Evolutionary conservation across 2,329 filamentous ascomycete species (phyloP).

Genomic region (Fusarium begoniae): DNA sequence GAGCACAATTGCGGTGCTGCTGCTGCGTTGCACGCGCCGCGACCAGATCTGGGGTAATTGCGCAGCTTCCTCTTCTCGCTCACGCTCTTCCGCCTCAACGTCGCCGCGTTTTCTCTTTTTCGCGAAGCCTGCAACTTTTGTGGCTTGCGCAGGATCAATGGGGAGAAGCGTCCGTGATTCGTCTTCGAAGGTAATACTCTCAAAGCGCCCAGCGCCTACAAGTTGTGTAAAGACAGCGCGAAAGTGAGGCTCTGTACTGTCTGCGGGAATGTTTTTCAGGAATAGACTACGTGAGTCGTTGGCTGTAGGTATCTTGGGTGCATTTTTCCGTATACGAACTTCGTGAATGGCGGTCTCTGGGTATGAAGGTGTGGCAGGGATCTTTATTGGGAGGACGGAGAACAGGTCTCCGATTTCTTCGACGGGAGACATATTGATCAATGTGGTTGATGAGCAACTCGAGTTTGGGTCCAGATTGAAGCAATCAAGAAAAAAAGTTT

Average conservation of each 20-base stretch:
- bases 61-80: constrained; percentile 65
- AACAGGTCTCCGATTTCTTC: constrained; percentile 63
- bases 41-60: constrained; percentile 79
- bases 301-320: constrained; percentile 78
- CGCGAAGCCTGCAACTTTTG: constrained; percentile 48
- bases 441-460: neutral
- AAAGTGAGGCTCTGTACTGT: constrained; percentile 81
- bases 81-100: constrained; percentile 64
- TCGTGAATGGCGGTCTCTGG: constrained; percentile 76
- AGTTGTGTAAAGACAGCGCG: constrained; percentile 78
- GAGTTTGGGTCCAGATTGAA: neutral
- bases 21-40: constrained; percentile 73
- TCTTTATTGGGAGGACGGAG: constrained; percentile 72
- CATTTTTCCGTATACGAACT: constrained; percentile 85
- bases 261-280: constrained; percentile 87
- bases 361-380: constrained; percentile 71
- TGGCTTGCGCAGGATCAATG: constrained; percentile 60
- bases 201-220: constrained; percentile 80
- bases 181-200: constrained; percentile 78
- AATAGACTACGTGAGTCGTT: constrained; percentile 85
- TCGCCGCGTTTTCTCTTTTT: constrained; percentile 55
- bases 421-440: constrained; percentile 43
- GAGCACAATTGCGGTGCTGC: constrained; percentile 80
- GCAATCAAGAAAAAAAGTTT: constrained; percentile 35
- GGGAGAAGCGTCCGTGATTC: constrained; percentile 56